phyloP scores from a whole-genome alignment of 257 asterid genomes.

The Marsdenia floribunda region DNA sequence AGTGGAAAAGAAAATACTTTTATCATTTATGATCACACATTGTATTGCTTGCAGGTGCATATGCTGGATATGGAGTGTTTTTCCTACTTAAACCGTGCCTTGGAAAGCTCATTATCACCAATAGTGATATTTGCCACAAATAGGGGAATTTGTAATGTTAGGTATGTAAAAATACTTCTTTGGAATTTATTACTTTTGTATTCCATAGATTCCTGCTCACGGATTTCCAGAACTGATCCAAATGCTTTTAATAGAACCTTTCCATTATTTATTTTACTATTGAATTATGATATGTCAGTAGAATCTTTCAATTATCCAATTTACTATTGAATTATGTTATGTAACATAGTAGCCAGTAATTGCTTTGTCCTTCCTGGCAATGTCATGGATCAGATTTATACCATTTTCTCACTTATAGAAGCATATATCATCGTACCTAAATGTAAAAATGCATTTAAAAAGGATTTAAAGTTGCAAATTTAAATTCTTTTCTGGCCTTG shows the following conservation, averaged over 20 bases:
- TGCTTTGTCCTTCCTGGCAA: background rate
- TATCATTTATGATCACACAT: background rate
- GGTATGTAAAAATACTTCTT: slow-evolving; percentile 33
- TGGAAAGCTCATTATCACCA: slow-evolving; percentile 83
- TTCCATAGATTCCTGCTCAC: background rate
- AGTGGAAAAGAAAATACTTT: background rate
- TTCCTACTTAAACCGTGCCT: slow-evolving; percentile 83
- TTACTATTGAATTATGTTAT: background rate
- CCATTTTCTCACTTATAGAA: background rate
- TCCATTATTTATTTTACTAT: background rate
- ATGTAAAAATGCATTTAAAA: background rate
- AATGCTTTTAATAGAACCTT: background rate
- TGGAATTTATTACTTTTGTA: background rate
- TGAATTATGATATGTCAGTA: too few species aligned
- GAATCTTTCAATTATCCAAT: background rate
- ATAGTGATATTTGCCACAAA: slow-evolving; percentile 94
- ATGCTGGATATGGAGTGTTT: slow-evolving; percentile 97
- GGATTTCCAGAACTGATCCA: background rate
- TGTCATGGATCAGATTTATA: background rate
- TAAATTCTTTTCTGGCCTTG: background rate
- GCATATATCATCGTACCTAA: background rate
- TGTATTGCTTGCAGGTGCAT: slow-evolving; percentile 55
- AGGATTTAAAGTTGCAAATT: background rate
- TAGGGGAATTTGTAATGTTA: slow-evolving; percentile 82
- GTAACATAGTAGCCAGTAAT: background rate